Conservation (phyloP, 2,329 filamentous ascomycete genomes). For the Metarhizium rileyi region DNA sequence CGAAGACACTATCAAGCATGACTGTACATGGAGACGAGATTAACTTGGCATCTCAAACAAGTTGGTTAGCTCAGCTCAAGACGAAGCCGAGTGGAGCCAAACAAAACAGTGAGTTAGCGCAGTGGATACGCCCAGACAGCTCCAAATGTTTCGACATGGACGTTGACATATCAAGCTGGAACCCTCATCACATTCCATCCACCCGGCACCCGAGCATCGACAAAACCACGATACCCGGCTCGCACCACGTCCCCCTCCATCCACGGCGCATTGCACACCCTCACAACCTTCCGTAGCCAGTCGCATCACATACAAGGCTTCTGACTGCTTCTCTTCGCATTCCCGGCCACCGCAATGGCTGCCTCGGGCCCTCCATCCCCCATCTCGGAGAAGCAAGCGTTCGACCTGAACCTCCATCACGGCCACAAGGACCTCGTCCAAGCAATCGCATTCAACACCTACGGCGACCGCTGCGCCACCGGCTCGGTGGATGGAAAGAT, state of each 20-base stretch:
- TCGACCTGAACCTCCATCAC: slow-evolving; percentile 57
- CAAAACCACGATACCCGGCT: neutral
- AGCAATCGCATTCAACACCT: slow-evolving; percentile 81
- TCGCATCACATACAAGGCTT: neutral
- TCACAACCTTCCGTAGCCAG: neutral
- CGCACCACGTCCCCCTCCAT: neutral
- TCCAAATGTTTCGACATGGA: too few species aligned
- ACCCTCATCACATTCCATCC: neutral
- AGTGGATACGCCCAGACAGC: too few species aligned
- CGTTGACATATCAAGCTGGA: too few species aligned
- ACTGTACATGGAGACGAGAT: too few species aligned
- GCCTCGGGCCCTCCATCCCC: slow-evolving; percentile 24
- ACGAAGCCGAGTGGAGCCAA: too few species aligned
- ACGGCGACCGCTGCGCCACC: slow-evolving; percentile 84
- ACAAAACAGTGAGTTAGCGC: too few species aligned
- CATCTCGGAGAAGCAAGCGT: slow-evolving; percentile 35
- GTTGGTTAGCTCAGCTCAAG: too few species aligned
- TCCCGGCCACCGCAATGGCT: slow-evolving; percentile 15
- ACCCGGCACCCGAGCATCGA: neutral
- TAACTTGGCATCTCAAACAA: too few species aligned
- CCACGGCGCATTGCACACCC: neutral
- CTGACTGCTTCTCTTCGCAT: neutral
- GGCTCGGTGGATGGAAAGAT: slow-evolving; percentile 89
- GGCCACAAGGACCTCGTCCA: slow-evolving; percentile 74
- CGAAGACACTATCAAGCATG: too few species aligned